phyloP scores from a whole-genome alignment of 768 basidiomycete genomes.

The Mycena vitilis region DNA sequence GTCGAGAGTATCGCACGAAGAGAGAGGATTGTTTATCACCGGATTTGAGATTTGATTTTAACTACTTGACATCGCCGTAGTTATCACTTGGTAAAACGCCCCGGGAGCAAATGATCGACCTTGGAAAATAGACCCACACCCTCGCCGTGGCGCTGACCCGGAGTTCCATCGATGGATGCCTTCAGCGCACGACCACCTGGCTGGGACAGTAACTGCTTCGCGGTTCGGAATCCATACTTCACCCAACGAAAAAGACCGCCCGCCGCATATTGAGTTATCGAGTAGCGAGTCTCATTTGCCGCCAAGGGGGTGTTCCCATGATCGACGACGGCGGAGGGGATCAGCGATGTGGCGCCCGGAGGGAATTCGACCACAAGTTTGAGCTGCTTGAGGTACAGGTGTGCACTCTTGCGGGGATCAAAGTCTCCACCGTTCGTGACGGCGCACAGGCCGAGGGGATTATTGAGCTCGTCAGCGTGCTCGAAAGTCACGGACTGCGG shows the following conservation, averaged over 20 bases:
- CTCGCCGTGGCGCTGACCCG: background rate
- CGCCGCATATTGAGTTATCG: conserved; percentile 43
- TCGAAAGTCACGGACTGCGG: conserved; percentile 17
- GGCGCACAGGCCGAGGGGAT: conserved; percentile 41
- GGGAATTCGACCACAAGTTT: conserved; percentile 42
- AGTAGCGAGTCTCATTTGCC: conserved; percentile 35
- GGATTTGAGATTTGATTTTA: no score
- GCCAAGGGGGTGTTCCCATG: conserved; percentile 40
- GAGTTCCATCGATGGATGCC: background rate
- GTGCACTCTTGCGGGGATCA: conserved; percentile 40
- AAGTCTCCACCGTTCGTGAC: conserved; percentile 43
- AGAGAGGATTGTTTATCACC: no score
- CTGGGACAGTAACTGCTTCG: conserved; percentile 5
- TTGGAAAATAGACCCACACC: conserved; percentile 12
- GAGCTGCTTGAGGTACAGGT: conserved; percentile 42
- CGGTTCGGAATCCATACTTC: conserved; percentile 34
- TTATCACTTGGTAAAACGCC: background rate
- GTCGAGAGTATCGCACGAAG: background rate
- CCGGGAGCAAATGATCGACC: conserved; percentile 5
- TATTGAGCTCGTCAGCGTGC: conserved; percentile 44
- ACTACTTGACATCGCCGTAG: no score
- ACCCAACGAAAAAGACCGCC: conserved; percentile 43
- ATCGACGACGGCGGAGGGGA: conserved; percentile 38
- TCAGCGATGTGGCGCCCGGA: conserved; percentile 32
- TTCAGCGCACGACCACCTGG: background rate